Percentiles rank a stretch among this genome's conserved stretches.
Evolutionary conservation across 1,284 basidiomycete species (phyloP).

Genomic region (Pseudozyma sp.): DNA sequence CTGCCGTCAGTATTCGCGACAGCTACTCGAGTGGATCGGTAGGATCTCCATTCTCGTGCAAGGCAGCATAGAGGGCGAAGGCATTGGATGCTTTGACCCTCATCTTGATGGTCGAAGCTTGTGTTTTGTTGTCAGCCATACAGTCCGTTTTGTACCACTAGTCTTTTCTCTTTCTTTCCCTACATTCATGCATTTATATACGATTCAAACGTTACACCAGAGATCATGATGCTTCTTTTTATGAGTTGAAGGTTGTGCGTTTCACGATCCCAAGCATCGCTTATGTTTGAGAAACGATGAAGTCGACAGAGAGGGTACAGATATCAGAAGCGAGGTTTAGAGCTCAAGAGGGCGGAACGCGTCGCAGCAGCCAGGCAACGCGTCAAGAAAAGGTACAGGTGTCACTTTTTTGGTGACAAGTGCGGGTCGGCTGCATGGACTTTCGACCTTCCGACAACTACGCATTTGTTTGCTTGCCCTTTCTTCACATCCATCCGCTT

Average conservation of each 20-base stretch:
- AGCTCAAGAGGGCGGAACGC: not conserved
- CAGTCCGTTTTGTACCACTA: not conserved
- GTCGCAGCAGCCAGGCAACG: constrained; percentile 8
- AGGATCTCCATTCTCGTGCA: constrained; percentile 68
- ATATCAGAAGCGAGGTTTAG: not conserved
- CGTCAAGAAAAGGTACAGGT: constrained; percentile 13
- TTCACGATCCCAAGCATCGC: too few relatives aligned
- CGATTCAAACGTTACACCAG: too few relatives aligned
- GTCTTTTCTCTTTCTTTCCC: not conserved
- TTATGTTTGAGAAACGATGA: too few relatives aligned
- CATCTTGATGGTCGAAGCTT: not conserved
- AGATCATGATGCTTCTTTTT: too few relatives aligned
- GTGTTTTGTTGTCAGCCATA: too few relatives aligned
- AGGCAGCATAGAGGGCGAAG: constrained; percentile 3
- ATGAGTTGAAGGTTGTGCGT: too few relatives aligned
- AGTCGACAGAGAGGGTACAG: too few relatives aligned
- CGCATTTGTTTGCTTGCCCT: too few relatives aligned
- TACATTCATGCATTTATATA: too few relatives aligned
- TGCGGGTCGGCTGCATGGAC: not conserved
- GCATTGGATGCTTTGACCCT: too few relatives aligned
- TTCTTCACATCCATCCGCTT: constrained; percentile 1
- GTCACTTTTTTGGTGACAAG: constrained; percentile 11
- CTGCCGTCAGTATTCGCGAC: constrained; percentile 67
- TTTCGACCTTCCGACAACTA: not conserved
- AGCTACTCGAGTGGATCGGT: constrained; percentile 64